Evolutionary conservation across 2,329 filamentous ascomycete species (phyloP).

Genomic region (Ustulina deusta): DNA sequence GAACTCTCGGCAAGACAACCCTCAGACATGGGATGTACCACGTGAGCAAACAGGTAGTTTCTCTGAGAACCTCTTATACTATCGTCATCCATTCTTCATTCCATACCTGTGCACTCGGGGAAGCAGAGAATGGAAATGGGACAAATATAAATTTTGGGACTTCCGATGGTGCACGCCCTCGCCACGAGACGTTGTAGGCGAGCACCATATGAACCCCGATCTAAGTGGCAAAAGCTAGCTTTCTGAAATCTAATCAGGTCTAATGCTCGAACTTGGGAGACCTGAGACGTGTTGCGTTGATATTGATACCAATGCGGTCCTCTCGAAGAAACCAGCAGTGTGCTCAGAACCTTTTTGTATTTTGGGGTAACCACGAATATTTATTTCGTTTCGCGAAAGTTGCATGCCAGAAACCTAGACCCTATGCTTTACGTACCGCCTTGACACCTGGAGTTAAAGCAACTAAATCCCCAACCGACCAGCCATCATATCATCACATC

Average conservation of each 20-base stretch:
- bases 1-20: too few species aligned
- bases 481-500: constrained; percentile 49
- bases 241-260: constrained; percentile 18
- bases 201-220: constrained; percentile 16
- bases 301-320: constrained; percentile 22
- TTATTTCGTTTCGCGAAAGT: constrained; percentile 49
- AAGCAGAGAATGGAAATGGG: constrained; percentile 12
- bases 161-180: constrained; percentile 24
- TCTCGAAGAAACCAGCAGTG: constrained; percentile 28
- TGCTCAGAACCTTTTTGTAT: constrained; percentile 48
- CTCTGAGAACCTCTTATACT: neutral
- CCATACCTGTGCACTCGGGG: constrained; percentile 2
- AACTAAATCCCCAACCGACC: constrained; percentile 50
- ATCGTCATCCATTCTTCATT: constrained; percentile 1
- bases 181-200: constrained; percentile 24
- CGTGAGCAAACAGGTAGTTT: neutral
- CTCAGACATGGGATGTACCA: neutral
- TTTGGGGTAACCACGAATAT: constrained; percentile 50
- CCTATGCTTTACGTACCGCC: constrained; percentile 54
- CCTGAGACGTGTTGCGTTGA: constrained; percentile 15
- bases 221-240: constrained; percentile 14
- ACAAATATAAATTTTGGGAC: constrained; percentile 28
- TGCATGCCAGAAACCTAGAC: constrained; percentile 54
- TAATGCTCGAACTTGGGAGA: constrained; percentile 18
- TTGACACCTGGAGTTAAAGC: constrained; percentile 55